Base-by-base conservation (phyloP, 2,329 filamentous ascomycete genomes). In the Ceratocystis papillata region DNA sequence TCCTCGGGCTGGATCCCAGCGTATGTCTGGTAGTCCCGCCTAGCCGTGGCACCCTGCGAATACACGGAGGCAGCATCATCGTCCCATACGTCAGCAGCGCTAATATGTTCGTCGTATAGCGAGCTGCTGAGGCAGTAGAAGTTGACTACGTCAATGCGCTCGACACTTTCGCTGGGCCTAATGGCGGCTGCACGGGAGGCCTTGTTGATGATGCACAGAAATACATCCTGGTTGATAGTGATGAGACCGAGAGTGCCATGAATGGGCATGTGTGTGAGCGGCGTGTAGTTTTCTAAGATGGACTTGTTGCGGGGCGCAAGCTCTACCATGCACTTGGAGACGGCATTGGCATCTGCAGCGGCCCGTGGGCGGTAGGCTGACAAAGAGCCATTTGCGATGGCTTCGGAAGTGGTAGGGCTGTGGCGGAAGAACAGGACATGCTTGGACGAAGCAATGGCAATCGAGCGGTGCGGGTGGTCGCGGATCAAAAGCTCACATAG, bases 81-180 rank as follows among this genome's bases (percentile, higher is more conserved):
- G 59, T 84, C 82, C 67, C 79, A 77, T 2, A 78, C 73, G 68
- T 86, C 84, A 15, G 81, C 72, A 2, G 44, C 55, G 8, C 79
- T 78, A 33, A 84, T 79, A 41, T 92, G 82, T 74, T 91, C 83
- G 75, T 97, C 94, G 76, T 95, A 96, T 70, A 90, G 86, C 50
- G 87, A 80, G 71, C 87, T 88, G 74, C 90, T 97, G 68, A 99
- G 78, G 73, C 94, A 97, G 77, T 96, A 90, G 74, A 97, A 97
- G 70, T 94, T 89, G 67, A 96, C 93, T 22, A 83, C 85, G 68
- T 86, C 82, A 71, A 97, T 97, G 74, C 87, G 86, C 76, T 94
- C 89, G 28, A 96, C 87, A 3, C 88, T 93, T 79, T 97, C 93
- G 60, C 90, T 90, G 0, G 91, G 91, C 61, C 91, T 82, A 61